Conservation (phyloP, 2,329 filamentous ascomycete genomes). For the Colletotrichum sp. region DNA sequence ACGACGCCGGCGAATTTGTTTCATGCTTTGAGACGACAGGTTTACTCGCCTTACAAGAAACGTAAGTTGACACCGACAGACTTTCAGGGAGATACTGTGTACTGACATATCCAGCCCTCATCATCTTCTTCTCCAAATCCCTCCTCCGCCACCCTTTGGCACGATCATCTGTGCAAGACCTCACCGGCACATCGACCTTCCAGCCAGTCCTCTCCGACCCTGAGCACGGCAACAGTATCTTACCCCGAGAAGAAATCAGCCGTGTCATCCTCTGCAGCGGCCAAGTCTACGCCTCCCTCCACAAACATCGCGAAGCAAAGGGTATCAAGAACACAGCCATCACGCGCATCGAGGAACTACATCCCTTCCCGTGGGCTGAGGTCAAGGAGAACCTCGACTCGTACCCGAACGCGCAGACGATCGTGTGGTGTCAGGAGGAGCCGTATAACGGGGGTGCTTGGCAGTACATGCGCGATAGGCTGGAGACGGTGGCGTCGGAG, state of each 20-base stretch:
- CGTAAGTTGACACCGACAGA: constrained; percentile 61
- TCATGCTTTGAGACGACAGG: constrained; percentile 93
- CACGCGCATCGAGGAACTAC: constrained; percentile 27
- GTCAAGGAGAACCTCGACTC: constrained; percentile 23
- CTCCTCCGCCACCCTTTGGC: constrained; percentile 92
- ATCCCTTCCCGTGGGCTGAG: constrained; percentile 29
- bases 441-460: constrained; percentile 29
- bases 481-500: constrained; percentile 17
- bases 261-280: constrained; percentile 93
- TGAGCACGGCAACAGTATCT: constrained; percentile 78
- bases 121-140: constrained; percentile 98
- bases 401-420: constrained; percentile 23
- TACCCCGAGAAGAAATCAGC: constrained; percentile 82
- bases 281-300: constrained; percentile 90
- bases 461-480: constrained; percentile 26
- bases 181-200: constrained; percentile 90
- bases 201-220: constrained; percentile 95
- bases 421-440: constrained; percentile 30
- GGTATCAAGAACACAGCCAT: constrained; percentile 21
- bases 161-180: constrained; percentile 86
- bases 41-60: constrained; percentile 98
- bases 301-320: constrained; percentile 48
- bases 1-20: constrained; percentile 96
- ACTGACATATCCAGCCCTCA: constrained; percentile 63
- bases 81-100: no score